These are phyloP conservation scores for Dryas octopetala DNA, from an alignment of 306 rosid genomes.

Conservation along the genomic window DNA sequence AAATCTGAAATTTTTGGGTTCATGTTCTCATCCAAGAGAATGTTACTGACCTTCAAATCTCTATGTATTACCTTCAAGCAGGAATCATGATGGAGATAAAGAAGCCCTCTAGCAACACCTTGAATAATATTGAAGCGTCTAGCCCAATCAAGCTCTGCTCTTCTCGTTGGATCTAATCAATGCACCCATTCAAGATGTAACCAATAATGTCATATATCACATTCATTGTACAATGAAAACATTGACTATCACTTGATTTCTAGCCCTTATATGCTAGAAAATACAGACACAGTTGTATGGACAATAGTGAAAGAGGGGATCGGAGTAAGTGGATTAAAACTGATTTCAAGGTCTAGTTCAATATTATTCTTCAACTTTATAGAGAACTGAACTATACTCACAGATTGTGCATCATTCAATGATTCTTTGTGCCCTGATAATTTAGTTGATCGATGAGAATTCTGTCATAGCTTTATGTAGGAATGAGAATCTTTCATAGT, in stretches of 20 bases:
- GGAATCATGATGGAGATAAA: slow-evolving; percentile 17
- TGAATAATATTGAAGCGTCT: slow-evolving; percentile 21
- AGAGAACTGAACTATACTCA: too few relatives aligned
- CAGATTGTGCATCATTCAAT: too few relatives aligned
- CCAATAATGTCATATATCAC: neutral
- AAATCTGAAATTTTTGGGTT: too few relatives aligned
- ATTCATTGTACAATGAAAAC: neutral
- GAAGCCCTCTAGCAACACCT: slow-evolving; percentile 24
- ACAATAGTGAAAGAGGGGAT: neutral
- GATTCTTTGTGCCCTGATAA: too few relatives aligned
- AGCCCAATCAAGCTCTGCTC: slow-evolving; percentile 19
- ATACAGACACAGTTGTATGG: neutral
- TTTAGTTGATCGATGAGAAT: too few relatives aligned
- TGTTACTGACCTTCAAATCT: too few relatives aligned
- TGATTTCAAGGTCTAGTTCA: neutral
- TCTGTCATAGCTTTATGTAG: too few relatives aligned
- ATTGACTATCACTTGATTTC: neutral
- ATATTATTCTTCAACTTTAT: neutral
- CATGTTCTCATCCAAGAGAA: too few relatives aligned
- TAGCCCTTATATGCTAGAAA: neutral
- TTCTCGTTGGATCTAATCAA: slow-evolving; percentile 17
- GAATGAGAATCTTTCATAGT: too few relatives aligned
- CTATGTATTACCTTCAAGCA: too few relatives aligned
- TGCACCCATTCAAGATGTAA: neutral
- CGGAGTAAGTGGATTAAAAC: neutral